These are phyloP conservation scores for Pseudogymnoascus sp. DNA, from an alignment of 2,329 filamentous ascomycete species.

Conservation along the genomic window DNA sequence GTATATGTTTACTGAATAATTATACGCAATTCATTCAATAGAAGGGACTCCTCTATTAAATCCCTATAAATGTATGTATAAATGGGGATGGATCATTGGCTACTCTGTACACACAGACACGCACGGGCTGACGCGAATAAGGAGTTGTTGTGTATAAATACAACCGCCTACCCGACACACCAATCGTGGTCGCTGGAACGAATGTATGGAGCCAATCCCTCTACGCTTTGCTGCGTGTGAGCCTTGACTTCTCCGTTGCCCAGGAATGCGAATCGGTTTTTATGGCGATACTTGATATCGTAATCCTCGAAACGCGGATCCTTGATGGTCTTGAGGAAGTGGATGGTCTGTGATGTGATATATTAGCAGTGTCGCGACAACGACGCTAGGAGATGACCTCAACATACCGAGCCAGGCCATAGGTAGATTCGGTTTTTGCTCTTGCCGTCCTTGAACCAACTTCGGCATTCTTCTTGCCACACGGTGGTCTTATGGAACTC, in stretches of 20 bases:
- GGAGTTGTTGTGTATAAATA: not conserved
- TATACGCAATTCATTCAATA: too few species aligned
- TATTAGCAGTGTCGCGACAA: not conserved
- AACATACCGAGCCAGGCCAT: slow-evolving; percentile 43
- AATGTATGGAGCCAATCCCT: slow-evolving; percentile 38
- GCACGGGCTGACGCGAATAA: not conserved
- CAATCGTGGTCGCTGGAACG: slow-evolving; percentile 38
- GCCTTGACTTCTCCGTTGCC: slow-evolving; percentile 40
- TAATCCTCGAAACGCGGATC: slow-evolving; percentile 37
- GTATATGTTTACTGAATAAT: not conserved
- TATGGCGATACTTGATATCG: slow-evolving; percentile 33
- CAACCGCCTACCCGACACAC: slow-evolving; percentile 34
- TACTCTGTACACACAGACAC: not conserved
- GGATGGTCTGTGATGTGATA: slow-evolving; percentile 34
- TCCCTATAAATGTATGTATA: not conserved
- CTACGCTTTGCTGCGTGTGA: slow-evolving; percentile 32
- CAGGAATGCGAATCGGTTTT: slow-evolving; percentile 34
- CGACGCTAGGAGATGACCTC: not conserved
- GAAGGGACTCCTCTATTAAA: too few species aligned
- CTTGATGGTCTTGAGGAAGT: slow-evolving; percentile 35
- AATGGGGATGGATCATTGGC: not conserved
- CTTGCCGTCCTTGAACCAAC: slow-evolving; percentile 40
- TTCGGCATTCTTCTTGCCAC: slow-evolving; percentile 33
- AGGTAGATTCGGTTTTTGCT: slow-evolving; percentile 37
- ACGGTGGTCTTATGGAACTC: slow-evolving; percentile 37